Evolutionary conservation across 2,329 filamentous ascomycete genomes (phyloP).

Genomic region (Madurella fahalii): DNA sequence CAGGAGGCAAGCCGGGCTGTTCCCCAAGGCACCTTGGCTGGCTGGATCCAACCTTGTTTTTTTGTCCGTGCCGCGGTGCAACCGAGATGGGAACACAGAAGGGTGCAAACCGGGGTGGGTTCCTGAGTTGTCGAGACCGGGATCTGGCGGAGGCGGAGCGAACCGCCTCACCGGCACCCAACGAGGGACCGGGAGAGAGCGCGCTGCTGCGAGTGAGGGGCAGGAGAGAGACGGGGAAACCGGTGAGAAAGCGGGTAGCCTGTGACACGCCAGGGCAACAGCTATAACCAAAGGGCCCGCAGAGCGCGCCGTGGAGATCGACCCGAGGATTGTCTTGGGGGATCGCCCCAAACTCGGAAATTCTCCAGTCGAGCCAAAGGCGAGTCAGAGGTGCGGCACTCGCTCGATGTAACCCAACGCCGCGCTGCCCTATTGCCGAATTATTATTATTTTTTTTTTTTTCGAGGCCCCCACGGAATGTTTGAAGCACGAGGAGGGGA

Average conservation of each 20-base stretch:
- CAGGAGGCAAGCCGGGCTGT: not conserved
- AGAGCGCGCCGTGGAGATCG: not conserved
- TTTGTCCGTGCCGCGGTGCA: not conserved
- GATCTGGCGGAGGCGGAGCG: not conserved
- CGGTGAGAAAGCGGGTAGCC: not conserved
- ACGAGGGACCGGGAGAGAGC: not conserved
- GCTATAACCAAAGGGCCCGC: no score
- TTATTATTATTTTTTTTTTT: no score
- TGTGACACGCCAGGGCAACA: not conserved
- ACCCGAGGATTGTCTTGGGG: not conserved
- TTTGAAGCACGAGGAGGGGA: not conserved
- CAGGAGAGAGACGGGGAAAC: not conserved
- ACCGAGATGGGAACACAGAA: not conserved
- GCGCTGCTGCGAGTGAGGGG: not conserved
- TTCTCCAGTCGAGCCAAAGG: not conserved
- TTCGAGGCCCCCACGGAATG: not conserved
- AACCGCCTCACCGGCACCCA: not conserved
- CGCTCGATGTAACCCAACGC: no score
- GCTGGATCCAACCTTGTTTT: not conserved
- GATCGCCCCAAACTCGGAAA: no score
- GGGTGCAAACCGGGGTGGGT: no score
- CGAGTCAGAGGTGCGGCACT: not conserved
- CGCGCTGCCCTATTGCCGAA: no score
- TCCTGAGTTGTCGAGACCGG: not conserved
- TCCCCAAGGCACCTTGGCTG: not conserved